Base-by-base conservation (phyloP, 2,329 filamentous ascomycete species). In the Cercospora brassicicola region DNA sequence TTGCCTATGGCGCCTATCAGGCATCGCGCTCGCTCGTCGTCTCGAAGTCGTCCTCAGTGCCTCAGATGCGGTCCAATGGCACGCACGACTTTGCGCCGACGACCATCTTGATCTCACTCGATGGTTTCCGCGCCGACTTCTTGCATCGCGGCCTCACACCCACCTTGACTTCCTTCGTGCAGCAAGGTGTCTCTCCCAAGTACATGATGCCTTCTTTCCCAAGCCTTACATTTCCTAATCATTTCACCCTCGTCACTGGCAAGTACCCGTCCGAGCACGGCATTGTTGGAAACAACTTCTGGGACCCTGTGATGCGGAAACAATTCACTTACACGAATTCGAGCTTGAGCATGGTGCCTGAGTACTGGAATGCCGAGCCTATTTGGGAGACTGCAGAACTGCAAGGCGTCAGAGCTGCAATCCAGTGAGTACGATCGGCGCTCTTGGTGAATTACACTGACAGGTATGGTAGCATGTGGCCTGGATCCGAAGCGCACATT, bases 291-390 rank as follows among this genome's bases (percentile, higher is more conserved):
- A 99, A 99, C 77, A 91, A 88, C 0, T 99, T 99, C 78, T 99
- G 92, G 91, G 95, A 98, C 75, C 91, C 92, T 0, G 82, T 84
- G 0, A 78, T 93, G 10, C 71, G 90, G 74, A 89, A 91, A 68
- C 90, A 96, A 72, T 99, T 99, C 81, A 93, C 89, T 76, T 97
- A 97, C 76, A 96, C 92, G 0, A 88, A 96, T 75, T 88, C 91
- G 0, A 78, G 83, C 1, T 85, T 88, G 65, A 95, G 92, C 72
- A 87, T 97, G 80, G 62, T 64, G 72, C 84, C 91, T 0, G 92
- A 94, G 77, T 99, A 95, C 94, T 99, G 95, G 94, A 89, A 87
- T 48, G 95, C 93, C 2, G 93, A 98, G 78, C 95, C 95, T 0
- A 84, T 99, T 31, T 99, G 95, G 95, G 90, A 91, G 28, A 96